Evolutionary conservation across 352 stramenopile genomes (phyloP).

Genomic region (Blastocystis sp.): DNA sequence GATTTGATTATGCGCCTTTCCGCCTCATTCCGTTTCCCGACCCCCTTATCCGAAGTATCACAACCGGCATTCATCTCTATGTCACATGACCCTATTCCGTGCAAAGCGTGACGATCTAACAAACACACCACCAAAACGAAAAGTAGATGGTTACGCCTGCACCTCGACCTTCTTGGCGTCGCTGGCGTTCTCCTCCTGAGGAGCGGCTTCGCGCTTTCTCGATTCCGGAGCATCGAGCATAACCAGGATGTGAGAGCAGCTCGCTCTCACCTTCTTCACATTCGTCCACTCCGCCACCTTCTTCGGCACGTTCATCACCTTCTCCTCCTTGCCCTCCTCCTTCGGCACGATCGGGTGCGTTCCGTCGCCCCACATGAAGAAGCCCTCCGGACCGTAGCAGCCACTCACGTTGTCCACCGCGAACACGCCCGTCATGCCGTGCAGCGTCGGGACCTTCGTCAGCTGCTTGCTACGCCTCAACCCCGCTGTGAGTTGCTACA

Average conservation of each 20-base stretch:
- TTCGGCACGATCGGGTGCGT: not conserved
- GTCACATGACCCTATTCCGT: too few relatives aligned
- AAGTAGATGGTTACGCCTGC: not conserved
- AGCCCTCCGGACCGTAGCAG: constrained; percentile 9
- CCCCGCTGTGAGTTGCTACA: not conserved
- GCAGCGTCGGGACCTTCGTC: constrained; percentile 5
- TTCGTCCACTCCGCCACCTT: not conserved
- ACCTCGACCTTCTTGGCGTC: not conserved
- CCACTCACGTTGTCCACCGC: constrained; percentile 26
- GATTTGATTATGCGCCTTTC: too few relatives aligned
- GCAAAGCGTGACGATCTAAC: not conserved
- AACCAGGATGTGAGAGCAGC: constrained; percentile 34
- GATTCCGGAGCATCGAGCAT: not conserved
- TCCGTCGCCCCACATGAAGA: constrained; percentile 48
- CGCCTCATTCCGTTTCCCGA: too few relatives aligned
- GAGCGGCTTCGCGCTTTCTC: not conserved
- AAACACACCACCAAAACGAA: not conserved
- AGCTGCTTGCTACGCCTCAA: not conserved
- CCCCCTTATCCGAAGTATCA: too few relatives aligned
- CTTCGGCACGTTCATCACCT: constrained; percentile 1
- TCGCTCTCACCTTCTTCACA: constrained; percentile 25
- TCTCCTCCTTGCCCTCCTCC: not conserved
- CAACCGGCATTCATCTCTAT: too few relatives aligned
- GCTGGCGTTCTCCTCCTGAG: not conserved
- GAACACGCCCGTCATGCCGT: constrained; percentile 50